Base-by-base conservation (phyloP, 345 rosid species). In the Boechera divaricarpa region DNA sequence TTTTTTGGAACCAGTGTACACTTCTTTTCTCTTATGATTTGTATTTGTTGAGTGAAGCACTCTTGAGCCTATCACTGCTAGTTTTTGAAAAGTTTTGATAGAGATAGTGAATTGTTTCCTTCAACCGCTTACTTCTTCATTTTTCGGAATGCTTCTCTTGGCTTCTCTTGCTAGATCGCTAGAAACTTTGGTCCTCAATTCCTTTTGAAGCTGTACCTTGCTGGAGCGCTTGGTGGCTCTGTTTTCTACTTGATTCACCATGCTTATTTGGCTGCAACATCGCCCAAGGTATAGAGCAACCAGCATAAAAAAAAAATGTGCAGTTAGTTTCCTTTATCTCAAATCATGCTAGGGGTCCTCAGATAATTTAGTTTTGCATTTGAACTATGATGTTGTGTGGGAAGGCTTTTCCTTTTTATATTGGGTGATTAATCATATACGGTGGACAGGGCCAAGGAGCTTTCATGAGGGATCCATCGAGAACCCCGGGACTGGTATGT, bases 181-280 rank as follows among this genome's bases (percentile, higher is more conserved):
- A 83, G 87, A 69, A 73, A 32, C 78, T 85, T 91, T 76, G 96
- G 97, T 73, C 81, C 94, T 60, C 85, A 85, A 63, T 88, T 78
- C 78, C 81, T 90, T 77, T 80, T 93, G 70, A 88, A 84, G 82
- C 79, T 93, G 80, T 91, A 93, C 81, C 41, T 93, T 38, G 94
- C 94, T 45, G 93, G 97, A 54, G 94, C 93, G 26, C 57, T 86
- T 63, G 97, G 96, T 72, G 97, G 97, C 29, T 89, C 96, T 49
- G 70, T 86, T n/a, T 87, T 90, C 83, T 90, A 81, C 85, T 77
- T 91, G 88, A 76, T 81, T 61, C 87, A 90, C 82, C 94, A 90
- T 67, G 83, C 87, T 33, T 81, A 70, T 47, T 28, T 87, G 86
- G 88, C 77, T 15, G 72, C 73, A 4, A 33, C 80, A 42, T 76